Conservation (phyloP, 23 red algal genomes). For the Gracilaria caudata region DNA sequence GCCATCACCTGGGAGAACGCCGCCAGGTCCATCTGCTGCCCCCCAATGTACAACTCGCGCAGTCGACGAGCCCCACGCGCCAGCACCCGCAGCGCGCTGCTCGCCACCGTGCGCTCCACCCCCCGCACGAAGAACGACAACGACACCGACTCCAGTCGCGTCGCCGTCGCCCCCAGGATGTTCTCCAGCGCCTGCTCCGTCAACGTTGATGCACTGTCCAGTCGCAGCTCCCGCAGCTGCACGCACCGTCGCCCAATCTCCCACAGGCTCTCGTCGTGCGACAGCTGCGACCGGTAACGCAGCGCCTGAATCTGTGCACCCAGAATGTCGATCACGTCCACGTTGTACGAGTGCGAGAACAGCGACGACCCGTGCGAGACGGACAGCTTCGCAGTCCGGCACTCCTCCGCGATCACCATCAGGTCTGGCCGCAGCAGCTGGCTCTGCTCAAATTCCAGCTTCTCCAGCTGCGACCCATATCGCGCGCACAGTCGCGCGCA, state of each 20-base stretch:
- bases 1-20: slow-evolving; percentile 16
- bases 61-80: slow-evolving; percentile 6
- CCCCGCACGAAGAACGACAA: slow-evolving; percentile 59
- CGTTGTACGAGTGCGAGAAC: slow-evolving; percentile 61
- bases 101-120: slow-evolving; percentile 23
- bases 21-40: slow-evolving; percentile 30
- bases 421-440: slow-evolving; percentile 52
- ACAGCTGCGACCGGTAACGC: slow-evolving; percentile 53
- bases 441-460: slow-evolving; percentile 44
- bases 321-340: slow-evolving; percentile 47
- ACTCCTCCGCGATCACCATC: slow-evolving; percentile 28
- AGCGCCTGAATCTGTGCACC: slow-evolving; percentile 36
- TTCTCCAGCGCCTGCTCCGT: slow-evolving; percentile 39
- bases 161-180: slow-evolving; percentile 27
- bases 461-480: slow-evolving; percentile 33
- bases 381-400: slow-evolving; percentile 16
- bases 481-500: slow-evolving; percentile 49
- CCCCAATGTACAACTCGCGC: slow-evolving; percentile 47
- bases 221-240: slow-evolving; percentile 41
- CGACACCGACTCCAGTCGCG: slow-evolving; percentile 24
- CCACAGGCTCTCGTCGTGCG: slow-evolving; percentile 60
- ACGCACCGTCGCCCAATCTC: slow-evolving; percentile 37
- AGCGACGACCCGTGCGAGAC: slow-evolving; percentile 53
- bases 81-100: slow-evolving; percentile 28
- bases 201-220: slow-evolving; percentile 56